Evolutionary conservation across 768 basidiomycete genomes (phyloP).

Genomic region (Collybia mongolica): DNA sequence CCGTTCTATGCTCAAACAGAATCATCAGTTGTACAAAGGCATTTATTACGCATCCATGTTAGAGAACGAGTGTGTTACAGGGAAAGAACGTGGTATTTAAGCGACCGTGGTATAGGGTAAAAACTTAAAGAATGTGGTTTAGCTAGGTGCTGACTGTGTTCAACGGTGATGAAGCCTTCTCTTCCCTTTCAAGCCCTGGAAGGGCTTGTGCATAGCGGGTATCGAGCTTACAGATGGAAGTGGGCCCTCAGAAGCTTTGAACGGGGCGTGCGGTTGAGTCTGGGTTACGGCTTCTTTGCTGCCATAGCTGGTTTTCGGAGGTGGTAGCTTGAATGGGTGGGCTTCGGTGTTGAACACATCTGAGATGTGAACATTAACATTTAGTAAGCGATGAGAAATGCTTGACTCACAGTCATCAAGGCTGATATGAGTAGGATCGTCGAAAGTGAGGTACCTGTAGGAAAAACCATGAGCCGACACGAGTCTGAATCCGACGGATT

Average conservation of each 20-base stretch:
- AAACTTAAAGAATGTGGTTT: neutral
- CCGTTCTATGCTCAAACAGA: too few relatives aligned
- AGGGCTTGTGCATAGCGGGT: constrained; percentile 8
- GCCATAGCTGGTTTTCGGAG: constrained; percentile 33
- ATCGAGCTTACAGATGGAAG: constrained; percentile 25
- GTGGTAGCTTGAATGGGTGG: constrained; percentile 62
- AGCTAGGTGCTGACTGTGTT: too few relatives aligned
- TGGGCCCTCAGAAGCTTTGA: constrained; percentile 8
- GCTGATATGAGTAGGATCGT: constrained; percentile 61
- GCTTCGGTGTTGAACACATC: constrained; percentile 72
- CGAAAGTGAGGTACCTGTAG: constrained; percentile 67
- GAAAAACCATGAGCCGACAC: neutral
- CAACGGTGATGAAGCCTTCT: too few relatives aligned
- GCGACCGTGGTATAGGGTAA: neutral
- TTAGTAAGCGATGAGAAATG: neutral
- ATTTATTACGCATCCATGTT: too few relatives aligned
- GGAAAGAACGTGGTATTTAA: neutral
- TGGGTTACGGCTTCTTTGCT: constrained; percentile 12
- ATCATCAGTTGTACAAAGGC: too few relatives aligned
- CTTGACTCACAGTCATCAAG: constrained; percentile 58
- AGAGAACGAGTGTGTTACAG: neutral
- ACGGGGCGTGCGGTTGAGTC: constrained; percentile 4
- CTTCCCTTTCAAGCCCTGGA: too few relatives aligned
- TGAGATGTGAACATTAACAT: constrained; percentile 16
- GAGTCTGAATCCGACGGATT: neutral